These are phyloP conservation scores for Mortierella antarctica DNA, from an alignment of 192 early-diverging fungal genomes.

Conservation along the genomic window DNA sequence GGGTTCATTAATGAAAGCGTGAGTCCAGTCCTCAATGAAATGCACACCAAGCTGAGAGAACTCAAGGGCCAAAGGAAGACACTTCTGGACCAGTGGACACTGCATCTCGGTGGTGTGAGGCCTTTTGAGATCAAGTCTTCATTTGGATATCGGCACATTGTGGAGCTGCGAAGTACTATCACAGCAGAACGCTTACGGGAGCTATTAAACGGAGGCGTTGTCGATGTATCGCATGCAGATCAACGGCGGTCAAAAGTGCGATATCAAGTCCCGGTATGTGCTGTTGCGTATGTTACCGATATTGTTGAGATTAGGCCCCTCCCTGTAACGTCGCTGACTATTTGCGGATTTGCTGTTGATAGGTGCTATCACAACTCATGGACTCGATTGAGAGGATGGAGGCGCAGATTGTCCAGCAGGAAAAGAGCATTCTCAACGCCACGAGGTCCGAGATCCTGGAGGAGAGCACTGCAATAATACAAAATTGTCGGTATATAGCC, in stretches of 20 bases:
- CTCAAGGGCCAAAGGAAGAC: slow-evolving; percentile 15
- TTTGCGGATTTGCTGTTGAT: neutral
- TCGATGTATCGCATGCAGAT: slow-evolving; percentile 46
- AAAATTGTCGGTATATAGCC: slow-evolving; percentile 70
- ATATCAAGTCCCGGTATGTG: slow-evolving; percentile 43
- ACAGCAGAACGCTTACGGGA: slow-evolving; percentile 24
- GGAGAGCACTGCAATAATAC: slow-evolving; percentile 64
- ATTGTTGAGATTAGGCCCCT: neutral
- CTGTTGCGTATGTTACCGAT: neutral
- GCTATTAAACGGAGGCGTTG: slow-evolving; percentile 18
- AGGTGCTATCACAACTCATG: slow-evolving; percentile 30
- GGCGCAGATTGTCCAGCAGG: slow-evolving; percentile 37
- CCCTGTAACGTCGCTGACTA: neutral
- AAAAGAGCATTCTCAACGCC: slow-evolving; percentile 37
- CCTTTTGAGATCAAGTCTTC: slow-evolving; percentile 52
- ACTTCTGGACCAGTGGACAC: slow-evolving; percentile 28
- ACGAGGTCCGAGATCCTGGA: slow-evolving; percentile 55
- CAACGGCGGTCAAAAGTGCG: slow-evolving; percentile 30
- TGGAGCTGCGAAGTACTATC: slow-evolving; percentile 36
- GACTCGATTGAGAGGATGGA: slow-evolving; percentile 41
- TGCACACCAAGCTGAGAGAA: slow-evolving; percentile 17
- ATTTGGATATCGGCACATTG: slow-evolving; percentile 46
- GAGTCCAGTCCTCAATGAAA: slow-evolving; percentile 18
- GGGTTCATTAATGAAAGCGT: slow-evolving; percentile 45
- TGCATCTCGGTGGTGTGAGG: slow-evolving; percentile 27